These are phyloP conservation scores for Globisporangium nunn DNA, from an alignment of 352 stramenopile genomes.

Conservation along the genomic window DNA sequence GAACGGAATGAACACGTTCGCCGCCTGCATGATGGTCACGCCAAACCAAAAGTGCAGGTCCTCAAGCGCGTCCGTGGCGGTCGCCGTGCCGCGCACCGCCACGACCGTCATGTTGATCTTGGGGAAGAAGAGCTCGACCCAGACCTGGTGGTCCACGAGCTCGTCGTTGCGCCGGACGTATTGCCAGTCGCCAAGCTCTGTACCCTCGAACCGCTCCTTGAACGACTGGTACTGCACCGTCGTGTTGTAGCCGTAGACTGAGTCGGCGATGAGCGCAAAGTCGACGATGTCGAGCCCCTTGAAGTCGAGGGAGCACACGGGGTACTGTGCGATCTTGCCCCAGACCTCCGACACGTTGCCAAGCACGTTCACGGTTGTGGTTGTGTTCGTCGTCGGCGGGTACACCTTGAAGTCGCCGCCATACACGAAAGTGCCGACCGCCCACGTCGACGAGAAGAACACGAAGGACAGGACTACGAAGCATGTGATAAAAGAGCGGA, in stretches of 20 bases:
- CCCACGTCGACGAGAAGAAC: conserved; percentile 85
- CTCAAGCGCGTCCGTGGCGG: conserved; percentile 75
- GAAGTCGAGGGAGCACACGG: conserved; percentile 69
- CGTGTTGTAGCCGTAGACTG: conserved; percentile 77
- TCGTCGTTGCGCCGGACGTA: conserved; percentile 72
- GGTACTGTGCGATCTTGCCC: conserved; percentile 66
- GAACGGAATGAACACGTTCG: conserved; percentile 82
- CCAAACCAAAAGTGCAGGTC: conserved; percentile 86
- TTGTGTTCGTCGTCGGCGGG: conserved; percentile 26
- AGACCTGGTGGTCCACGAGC: conserved; percentile 60
- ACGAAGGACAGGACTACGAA: conserved; percentile 83
- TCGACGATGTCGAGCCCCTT: conserved; percentile 64
- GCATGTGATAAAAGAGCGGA: conserved; percentile 81
- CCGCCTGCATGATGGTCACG: conserved; percentile 82
- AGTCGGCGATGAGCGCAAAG: conserved; percentile 81
- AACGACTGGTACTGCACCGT: conserved; percentile 68
- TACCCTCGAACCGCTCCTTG: conserved; percentile 75
- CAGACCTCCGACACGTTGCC: conserved; percentile 25
- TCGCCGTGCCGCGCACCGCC: conserved; percentile 75
- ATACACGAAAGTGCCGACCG: conserved; percentile 82
- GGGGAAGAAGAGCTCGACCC: conserved; percentile 80
- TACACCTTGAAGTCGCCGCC: conserved; percentile 78
- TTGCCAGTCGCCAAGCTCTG: conserved; percentile 64
- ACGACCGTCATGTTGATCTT: conserved; percentile 83
- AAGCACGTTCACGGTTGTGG: conserved; percentile 14